Evolutionary conservation across 352 stramenopile genomes (phyloP), one percentile per base, ranked within the genome.

Genomic region (Phytophthora idaei): DNA sequence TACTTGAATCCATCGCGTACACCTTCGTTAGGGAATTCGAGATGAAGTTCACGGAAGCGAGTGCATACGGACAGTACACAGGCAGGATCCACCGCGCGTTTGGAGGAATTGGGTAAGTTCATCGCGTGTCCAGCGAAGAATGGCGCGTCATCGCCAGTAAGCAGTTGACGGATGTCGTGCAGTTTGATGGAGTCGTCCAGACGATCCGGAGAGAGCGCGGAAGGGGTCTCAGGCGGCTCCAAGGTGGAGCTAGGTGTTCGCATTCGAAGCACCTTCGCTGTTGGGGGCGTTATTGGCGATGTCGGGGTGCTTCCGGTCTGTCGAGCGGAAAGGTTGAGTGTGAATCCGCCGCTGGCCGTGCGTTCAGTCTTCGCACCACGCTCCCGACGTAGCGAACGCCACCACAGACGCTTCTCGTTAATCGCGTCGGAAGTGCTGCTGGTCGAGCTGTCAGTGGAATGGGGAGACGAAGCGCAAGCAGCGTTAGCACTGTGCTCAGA

Each of bases 351-450:
- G 41, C 83, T 92, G 10, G 83, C 80, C 7, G 83, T 90, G 15
- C 81, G 80, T 60, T 90, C 83, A 47, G 80, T 77, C 42, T 89
- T 87, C 39, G 63, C 44, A 51, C 71, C 71, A 57, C 81, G 81
- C 9, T 83, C 79, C 14, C 83, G 81, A 56, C 81, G 80, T 66
- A 90, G 83, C 48, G 81, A 80, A 27, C 74, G 80, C 84, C 84
- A 92, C 84, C 84, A 92, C 29, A 89, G 64, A 59, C 83, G 84
- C 69, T 87, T 89, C 63, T 91, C 81, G 58, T 64, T 85, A 64
- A 74, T 78, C 17, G 66, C 61, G 54, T 85, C 72, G 4, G 75
- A 80, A 64, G 77, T 79, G 49, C 56, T 77, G 41, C 66, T 83
- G n/a, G 46, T 61, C 27, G 69, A 70, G 57, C 70, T 80, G 47